Conservation (phyloP, 192 early-diverging fungal species). For the Phlyctochytrium planicorne region DNA sequence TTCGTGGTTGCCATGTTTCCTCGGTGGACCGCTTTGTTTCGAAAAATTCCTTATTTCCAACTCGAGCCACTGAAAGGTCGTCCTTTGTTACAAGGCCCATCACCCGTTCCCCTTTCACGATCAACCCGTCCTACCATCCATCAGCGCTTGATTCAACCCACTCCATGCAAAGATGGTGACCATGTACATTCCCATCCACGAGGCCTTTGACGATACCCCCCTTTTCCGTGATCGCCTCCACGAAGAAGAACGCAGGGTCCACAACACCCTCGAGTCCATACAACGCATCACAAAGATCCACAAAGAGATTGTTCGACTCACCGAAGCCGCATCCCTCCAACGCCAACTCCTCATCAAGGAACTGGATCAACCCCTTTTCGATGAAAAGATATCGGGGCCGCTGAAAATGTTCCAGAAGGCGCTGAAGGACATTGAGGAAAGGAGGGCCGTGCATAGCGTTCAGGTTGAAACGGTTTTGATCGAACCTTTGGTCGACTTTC, state of each 20-base stretch:
- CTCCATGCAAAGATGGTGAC: neutral
- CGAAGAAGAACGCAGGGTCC: neutral
- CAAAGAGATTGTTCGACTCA: neutral
- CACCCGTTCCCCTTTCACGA: no score
- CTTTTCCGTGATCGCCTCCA: slow-evolving; percentile 8
- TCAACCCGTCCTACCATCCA: neutral
- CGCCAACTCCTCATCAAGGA: neutral
- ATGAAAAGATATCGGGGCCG: slow-evolving; percentile 6
- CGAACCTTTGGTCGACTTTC: slow-evolving; percentile 1
- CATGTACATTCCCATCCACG: slow-evolving; percentile 3
- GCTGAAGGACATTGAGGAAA: slow-evolving; percentile 3
- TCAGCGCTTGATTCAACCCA: neutral
- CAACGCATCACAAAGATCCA: neutral
- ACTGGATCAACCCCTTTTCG: slow-evolving; percentile 4
- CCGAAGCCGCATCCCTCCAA: neutral
- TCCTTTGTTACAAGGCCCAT: no score
- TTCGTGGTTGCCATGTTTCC: no score
- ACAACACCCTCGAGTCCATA: neutral
- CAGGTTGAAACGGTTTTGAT: slow-evolving; percentile 4
- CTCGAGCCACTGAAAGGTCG: no score
- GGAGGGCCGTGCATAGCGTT: slow-evolving; percentile 3
- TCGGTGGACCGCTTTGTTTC: no score
- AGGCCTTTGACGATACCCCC: slow-evolving; percentile 6
- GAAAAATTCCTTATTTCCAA: no score
- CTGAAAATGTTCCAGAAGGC: neutral